Evolutionary conservation across 257 asterid species (phyloP).

Genomic region (Ajuga chamaepitys): DNA sequence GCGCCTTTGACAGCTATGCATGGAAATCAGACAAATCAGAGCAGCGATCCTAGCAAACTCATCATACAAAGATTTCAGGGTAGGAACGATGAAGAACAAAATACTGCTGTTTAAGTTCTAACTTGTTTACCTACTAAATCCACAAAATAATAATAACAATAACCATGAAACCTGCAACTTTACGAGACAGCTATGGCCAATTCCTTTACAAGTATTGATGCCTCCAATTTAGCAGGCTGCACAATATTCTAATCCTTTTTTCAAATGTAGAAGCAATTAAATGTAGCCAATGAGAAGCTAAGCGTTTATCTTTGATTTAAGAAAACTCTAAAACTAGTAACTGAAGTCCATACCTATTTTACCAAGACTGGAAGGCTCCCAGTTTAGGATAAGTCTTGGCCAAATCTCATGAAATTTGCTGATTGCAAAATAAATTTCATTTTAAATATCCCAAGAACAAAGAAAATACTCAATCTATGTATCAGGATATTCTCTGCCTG

Average conservation of each 20-base stretch:
- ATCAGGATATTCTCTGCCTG: slow-evolving; percentile 10
- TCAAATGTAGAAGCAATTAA: background rate
- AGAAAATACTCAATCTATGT: background rate
- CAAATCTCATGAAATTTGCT: background rate
- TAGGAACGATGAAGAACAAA: too few species aligned
- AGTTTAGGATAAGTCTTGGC: background rate
- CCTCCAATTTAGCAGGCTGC: background rate
- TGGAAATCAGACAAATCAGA: too few species aligned
- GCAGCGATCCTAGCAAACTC: too few species aligned
- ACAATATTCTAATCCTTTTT: background rate
- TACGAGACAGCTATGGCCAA: too few species aligned
- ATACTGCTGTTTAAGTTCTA: too few species aligned
- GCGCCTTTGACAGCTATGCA: too few species aligned
- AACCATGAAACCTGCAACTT: too few species aligned
- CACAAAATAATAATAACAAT: too few species aligned
- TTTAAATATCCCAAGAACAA: background rate
- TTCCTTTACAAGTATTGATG: too few species aligned
- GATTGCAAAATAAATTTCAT: background rate
- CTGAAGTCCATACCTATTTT: background rate
- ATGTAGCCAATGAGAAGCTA: background rate
- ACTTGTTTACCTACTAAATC: too few species aligned
- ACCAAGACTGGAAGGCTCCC: background rate
- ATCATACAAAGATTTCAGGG: too few species aligned
- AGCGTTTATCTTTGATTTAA: background rate
- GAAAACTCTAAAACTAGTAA: background rate